Percentiles rank a stretch among this genome's conserved stretches.
Evolutionary conservation across 768 basidiomycete genomes (phyloP).

Genomic region (Termitomyces sp.): DNA sequence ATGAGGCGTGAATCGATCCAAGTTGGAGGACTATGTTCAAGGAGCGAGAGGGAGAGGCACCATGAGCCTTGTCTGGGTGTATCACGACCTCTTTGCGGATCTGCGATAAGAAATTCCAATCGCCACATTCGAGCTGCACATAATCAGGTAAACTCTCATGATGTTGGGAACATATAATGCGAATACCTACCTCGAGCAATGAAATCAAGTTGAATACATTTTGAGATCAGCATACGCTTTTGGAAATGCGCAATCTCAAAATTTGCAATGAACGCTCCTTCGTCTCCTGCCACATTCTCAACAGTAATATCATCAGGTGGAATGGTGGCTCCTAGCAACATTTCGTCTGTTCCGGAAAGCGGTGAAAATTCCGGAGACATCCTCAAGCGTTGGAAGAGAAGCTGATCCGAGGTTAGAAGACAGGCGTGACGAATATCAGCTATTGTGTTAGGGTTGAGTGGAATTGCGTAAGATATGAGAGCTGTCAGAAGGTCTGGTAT

Average conservation of each 20-base stretch:
- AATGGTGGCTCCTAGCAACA: conserved; percentile 39
- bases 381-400: conserved; percentile 56
- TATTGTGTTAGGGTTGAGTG: conserved; percentile 37
- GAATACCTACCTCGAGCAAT: conserved; percentile 46
- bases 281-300: conserved; percentile 44
- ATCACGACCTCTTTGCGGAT: conserved; percentile 4
- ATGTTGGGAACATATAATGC: conserved; percentile 1
- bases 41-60: conserved; percentile 48
- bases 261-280: conserved; percentile 50
- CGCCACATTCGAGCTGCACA: conserved; percentile 53
- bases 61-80: conserved; percentile 33
- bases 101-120: conserved; percentile 39
- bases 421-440: conserved; percentile 68
- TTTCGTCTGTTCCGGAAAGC: conserved; percentile 51
- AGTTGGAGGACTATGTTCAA: conserved; percentile 57
- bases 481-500: conserved; percentile 42
- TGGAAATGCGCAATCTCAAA: conserved; percentile 59
- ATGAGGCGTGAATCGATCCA: conserved; percentile 52
- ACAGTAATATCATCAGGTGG: conserved; percentile 54
- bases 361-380: conserved; percentile 49
- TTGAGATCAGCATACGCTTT: conserved; percentile 66
- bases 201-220: conserved; percentile 55
- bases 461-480: conserved; percentile 50
- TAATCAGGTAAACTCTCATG: background rate
- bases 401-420: conserved; percentile 56